Conservation (phyloP, 2,329 filamentous ascomycete species). For the Didymella exigua region DNA sequence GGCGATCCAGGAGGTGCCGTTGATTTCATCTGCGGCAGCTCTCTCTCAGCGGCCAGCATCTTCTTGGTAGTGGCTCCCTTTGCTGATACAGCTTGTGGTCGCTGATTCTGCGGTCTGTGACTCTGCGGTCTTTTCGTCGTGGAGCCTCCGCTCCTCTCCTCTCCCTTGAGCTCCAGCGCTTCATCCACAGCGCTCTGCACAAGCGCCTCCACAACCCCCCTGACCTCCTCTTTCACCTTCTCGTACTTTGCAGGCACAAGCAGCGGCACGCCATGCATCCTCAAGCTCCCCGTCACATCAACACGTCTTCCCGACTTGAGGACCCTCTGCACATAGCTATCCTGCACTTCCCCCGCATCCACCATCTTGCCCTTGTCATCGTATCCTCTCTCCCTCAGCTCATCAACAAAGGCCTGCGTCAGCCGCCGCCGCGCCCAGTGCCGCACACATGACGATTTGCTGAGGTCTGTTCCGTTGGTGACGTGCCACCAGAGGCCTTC, state of each 20-base stretch:
- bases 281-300: constrained; percentile 34
- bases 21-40: background rate
- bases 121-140: background rate
- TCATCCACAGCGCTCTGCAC: constrained; percentile 3
- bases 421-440: constrained; percentile 40
- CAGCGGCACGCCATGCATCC: constrained; percentile 28
- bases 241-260: constrained; percentile 38
- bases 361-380: constrained; percentile 35
- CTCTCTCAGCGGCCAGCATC: background rate
- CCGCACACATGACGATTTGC: constrained; percentile 41
- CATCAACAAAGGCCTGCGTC: constrained; percentile 39
- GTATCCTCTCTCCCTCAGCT: constrained; percentile 35
- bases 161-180: background rate
- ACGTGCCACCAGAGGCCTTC: constrained; percentile 45
- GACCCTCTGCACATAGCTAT: constrained; percentile 1
- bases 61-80: background rate
- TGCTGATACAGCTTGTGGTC: background rate
- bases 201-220: constrained; percentile 1
- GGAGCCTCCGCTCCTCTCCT: background rate
- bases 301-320: constrained; percentile 6
- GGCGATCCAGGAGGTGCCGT: background rate
- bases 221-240: constrained; percentile 21
- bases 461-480: constrained; percentile 28
- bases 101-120: background rate
- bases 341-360: constrained; percentile 5